phyloP scores from a whole-genome alignment of 371 early-diverging fungal genomes.

The Apophysomyces ossiformis region DNA sequence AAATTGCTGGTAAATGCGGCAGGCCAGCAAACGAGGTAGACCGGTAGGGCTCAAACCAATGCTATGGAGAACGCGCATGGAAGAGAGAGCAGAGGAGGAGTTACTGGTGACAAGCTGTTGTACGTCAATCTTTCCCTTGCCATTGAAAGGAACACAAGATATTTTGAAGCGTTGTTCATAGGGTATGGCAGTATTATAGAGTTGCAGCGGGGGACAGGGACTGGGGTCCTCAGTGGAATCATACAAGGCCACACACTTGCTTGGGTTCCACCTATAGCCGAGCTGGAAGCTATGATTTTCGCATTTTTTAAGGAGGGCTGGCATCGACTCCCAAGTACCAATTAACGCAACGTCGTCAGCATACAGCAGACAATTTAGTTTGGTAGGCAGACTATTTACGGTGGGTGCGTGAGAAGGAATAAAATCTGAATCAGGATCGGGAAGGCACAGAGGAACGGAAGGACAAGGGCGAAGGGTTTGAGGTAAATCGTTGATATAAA shows the following conservation, averaged over 20 bases:
- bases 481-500: too few relatives aligned
- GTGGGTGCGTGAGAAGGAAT: too few relatives aligned
- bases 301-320: constrained; percentile 2
- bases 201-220: constrained; percentile 2
- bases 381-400: too few relatives aligned
- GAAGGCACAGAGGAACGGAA: too few relatives aligned
- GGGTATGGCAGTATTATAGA: constrained; percentile 15
- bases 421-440: too few relatives aligned
- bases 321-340: constrained; percentile 6
- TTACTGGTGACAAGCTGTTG: not conserved
- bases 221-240: constrained; percentile 1
- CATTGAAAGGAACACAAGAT: constrained; percentile 20
- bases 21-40: not conserved
- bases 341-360: constrained; percentile 30
- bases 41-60: constrained; percentile 17
- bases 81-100: not conserved
- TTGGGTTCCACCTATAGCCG: constrained; percentile 34
- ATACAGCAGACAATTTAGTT: constrained; percentile 8
- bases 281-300: constrained; percentile 18
- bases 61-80: constrained; percentile 9
- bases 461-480: constrained; percentile 8
- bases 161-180: not conserved
- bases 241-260: constrained; percentile 28
- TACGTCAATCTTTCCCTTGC: constrained; percentile 8
- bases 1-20: constrained; percentile 8